A percentile compares a stretch with the other conserved stretches of the same genome.
phyloP scores from a whole-genome alignment of 208 protist genomes.

The Angomonas deanei region DNA sequence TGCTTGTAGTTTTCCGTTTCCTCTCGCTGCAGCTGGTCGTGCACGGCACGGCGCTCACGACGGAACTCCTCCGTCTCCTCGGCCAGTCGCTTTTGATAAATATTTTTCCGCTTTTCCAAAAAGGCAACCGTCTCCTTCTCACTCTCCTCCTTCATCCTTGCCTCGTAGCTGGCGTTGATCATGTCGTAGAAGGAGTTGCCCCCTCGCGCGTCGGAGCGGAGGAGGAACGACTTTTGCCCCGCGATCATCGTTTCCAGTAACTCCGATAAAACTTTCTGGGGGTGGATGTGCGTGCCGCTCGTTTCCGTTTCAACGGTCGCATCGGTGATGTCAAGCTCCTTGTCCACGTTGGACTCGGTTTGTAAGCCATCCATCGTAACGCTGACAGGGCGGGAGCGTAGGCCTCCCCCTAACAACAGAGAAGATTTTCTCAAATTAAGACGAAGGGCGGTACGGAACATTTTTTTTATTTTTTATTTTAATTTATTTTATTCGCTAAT shows the following conservation, averaged over 20 bases:
- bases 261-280: constrained; percentile 3
- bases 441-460: too few relatives aligned
- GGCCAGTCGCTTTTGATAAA: constrained; percentile 31
- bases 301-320: too few relatives aligned
- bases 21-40: constrained; percentile 34
- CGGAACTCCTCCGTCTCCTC: constrained; percentile 50
- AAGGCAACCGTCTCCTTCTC: constrained; percentile 4
- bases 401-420: too few relatives aligned
- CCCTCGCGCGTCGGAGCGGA: neutral
- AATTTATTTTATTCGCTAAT: too few relatives aligned
- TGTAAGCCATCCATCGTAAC: too few relatives aligned
- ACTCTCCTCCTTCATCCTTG: neutral
- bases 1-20: constrained; percentile 32
- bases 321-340: too few relatives aligned
- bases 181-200: neutral
- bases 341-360: too few relatives aligned
- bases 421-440: too few relatives aligned
- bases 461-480: too few relatives aligned
- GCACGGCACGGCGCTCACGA: constrained; percentile 32
- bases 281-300: constrained; percentile 8
- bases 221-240: constrained; percentile 11
- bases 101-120: constrained; percentile 14
- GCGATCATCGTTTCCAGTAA: constrained; percentile 10
- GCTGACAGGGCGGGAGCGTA: too few relatives aligned
- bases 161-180: constrained; percentile 10